These are phyloP conservation scores for Hyparrhenia diplandra DNA, from an alignment of 176 grass and related monocot genomes.

Conservation along the genomic window DNA sequence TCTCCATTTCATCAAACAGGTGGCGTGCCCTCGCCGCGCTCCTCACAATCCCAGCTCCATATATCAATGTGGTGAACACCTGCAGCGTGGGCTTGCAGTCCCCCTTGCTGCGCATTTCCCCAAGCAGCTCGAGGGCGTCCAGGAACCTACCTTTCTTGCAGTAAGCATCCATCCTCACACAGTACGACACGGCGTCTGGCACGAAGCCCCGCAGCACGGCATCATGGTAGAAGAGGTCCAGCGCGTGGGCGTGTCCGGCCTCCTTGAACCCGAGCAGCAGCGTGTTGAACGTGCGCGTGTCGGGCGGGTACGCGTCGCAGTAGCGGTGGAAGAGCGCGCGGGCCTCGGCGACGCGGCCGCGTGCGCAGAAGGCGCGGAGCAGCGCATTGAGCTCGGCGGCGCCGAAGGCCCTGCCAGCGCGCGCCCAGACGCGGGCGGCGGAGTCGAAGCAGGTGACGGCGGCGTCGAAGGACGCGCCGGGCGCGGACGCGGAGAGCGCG, in stretches of 20 bases:
- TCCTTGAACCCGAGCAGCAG: constrained; percentile 91
- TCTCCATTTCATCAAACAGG: constrained; percentile 75
- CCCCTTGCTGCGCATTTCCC: constrained; percentile 52
- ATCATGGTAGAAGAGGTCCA: constrained; percentile 90
- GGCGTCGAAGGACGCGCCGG: constrained; percentile 41
- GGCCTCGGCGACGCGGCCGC: constrained; percentile 54
- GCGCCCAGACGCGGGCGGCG: constrained; percentile 52
- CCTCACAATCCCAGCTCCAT: constrained; percentile 68
- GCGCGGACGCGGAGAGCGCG: constrained; percentile 25
- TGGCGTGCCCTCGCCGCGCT: constrained; percentile 25
- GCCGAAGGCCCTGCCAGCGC: constrained; percentile 52
- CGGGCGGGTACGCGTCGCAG: constrained; percentile 48
- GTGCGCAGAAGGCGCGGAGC: constrained; percentile 62
- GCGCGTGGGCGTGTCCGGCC: constrained; percentile 52
- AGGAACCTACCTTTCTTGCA: constrained; percentile 65
- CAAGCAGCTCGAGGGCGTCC: constrained; percentile 65
- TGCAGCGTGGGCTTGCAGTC: constrained; percentile 58
- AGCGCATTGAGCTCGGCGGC: constrained; percentile 70
- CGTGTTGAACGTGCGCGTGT: constrained; percentile 72
- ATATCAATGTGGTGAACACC: constrained; percentile 70
- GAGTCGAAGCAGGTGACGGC: constrained; percentile 55
- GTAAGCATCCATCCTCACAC: constrained; percentile 72
- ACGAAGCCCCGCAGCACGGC: constrained; percentile 63
- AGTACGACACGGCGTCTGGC: constrained; percentile 63
- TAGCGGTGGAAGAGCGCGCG: constrained; percentile 63